These are phyloP conservation scores for Kluyveromyces siamensis DNA, from an alignment of 805 yeast genomes.

Conservation along the genomic window DNA sequence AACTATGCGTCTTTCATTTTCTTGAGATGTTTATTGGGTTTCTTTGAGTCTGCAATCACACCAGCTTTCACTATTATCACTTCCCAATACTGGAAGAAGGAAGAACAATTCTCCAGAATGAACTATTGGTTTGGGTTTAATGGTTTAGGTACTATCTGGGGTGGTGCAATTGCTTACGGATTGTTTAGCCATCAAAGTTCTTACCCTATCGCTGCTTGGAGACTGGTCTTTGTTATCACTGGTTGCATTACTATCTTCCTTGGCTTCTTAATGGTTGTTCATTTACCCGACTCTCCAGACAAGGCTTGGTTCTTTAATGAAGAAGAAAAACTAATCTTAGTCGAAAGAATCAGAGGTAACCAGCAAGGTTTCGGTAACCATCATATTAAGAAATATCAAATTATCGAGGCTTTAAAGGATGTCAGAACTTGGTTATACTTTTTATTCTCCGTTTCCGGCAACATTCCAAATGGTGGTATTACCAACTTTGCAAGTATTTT, in stretches of 20 bases:
- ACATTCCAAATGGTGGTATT: conserved; percentile 43
- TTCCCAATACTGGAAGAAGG: conserved; percentile 42
- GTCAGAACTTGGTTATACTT: conserved; percentile 38
- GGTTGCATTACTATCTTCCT: conserved; percentile 46
- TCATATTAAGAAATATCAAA: conserved; percentile 42
- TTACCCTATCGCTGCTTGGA: conserved; percentile 44
- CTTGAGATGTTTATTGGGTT: conserved; percentile 37
- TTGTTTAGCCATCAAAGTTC: conserved; percentile 27
- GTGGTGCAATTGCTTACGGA: conserved; percentile 46
- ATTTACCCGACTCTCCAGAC: conserved; percentile 44
- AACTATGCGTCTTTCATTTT: conserved; percentile 35
- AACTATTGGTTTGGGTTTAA: conserved; percentile 33
- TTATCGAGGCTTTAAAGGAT: conserved; percentile 40
- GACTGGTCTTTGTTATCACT: conserved; percentile 42
- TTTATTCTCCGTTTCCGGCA: conserved; percentile 28
- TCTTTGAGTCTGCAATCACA: conserved; percentile 38
- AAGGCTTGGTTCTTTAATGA: conserved; percentile 36
- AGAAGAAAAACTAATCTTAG: conserved; percentile 36
- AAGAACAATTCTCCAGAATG: conserved; percentile 32
- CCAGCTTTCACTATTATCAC: conserved; percentile 47
- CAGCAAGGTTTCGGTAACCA: conserved; percentile 47
- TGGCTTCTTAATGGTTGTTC: conserved; percentile 36
- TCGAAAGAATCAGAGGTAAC: conserved; percentile 40
- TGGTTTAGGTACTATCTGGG: conserved; percentile 37
- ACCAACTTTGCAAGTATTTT: conserved; percentile 37